Percentiles rank a stretch among this genome's conserved stretches.
Conservation (phyloP, 768 basidiomycete species). For the Xerocomellus intermedius region DNA sequence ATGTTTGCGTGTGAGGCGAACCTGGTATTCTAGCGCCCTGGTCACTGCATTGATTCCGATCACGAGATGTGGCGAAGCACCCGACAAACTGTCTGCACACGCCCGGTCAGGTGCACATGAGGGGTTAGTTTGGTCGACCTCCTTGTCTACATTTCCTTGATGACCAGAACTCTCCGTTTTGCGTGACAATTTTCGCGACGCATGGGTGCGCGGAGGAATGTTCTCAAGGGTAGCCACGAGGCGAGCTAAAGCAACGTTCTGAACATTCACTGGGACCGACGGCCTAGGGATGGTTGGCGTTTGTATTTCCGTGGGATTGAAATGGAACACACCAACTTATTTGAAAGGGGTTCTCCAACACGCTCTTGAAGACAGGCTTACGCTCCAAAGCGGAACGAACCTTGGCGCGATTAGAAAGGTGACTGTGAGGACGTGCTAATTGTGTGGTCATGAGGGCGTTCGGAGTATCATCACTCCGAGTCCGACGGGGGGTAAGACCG, state of each 20-base stretch:
- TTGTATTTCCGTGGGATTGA: not conserved
- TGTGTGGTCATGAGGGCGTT: conserved; percentile 45
- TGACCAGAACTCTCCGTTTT: not conserved
- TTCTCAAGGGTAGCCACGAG: conserved; percentile 51
- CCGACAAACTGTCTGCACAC: not conserved
- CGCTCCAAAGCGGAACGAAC: conserved; percentile 44
- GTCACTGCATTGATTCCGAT: conserved; percentile 84
- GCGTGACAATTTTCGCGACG: conserved; percentile 15
- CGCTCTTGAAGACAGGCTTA: conserved; percentile 66
- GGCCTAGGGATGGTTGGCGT: conserved; percentile 48
- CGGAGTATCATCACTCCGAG: not conserved
- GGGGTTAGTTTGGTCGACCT: not conserved
- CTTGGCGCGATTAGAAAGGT: conserved; percentile 64
- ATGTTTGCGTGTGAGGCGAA: conserved; percentile 31
- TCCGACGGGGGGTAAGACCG: too few species aligned
- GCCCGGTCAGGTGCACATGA: not conserved
- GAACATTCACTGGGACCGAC: conserved; percentile 55
- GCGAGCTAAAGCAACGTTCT: conserved; percentile 56
- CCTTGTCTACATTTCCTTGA: conserved; percentile 31
- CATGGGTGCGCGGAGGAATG: conserved; percentile 37
- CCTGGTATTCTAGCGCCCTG: conserved; percentile 62
- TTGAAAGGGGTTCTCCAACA: conserved; percentile 70
- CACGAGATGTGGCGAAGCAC: conserved; percentile 39
- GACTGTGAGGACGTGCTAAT: conserved; percentile 50
- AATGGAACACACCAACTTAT: conserved; percentile 55